phyloP scores from a whole-genome alignment of 2,329 filamentous ascomycete species.

The Exserohilum turcica region DNA sequence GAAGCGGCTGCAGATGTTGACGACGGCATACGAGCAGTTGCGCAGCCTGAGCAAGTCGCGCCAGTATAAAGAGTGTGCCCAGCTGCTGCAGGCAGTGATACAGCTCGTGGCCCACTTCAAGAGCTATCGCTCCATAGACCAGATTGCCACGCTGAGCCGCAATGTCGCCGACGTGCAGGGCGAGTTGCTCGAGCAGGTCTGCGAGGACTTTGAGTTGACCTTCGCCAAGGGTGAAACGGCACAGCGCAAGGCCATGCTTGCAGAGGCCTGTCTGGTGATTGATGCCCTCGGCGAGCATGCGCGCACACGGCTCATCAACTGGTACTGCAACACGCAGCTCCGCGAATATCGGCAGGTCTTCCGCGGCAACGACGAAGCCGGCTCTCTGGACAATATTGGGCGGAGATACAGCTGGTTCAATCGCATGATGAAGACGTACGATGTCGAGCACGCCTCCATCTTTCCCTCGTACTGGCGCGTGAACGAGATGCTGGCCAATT shows the following conservation, averaged over 20 bases:
- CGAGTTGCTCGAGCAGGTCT: constrained; percentile 94
- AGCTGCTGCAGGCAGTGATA: constrained; percentile 89
- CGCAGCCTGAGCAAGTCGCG: constrained; percentile 79
- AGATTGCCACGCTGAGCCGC: constrained; percentile 90
- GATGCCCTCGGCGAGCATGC: constrained; percentile 92
- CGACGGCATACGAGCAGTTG: constrained; percentile 97
- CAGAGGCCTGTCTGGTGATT: constrained; percentile 91
- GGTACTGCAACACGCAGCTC: constrained; percentile 98
- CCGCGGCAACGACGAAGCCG: constrained; percentile 89
- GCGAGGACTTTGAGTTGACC: constrained; percentile 95
- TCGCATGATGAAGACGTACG: constrained; percentile 92
- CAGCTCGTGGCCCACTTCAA: constrained; percentile 99
- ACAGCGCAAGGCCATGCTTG: constrained; percentile 70
- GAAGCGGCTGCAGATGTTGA: constrained; percentile 97
- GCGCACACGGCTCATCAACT: constrained; percentile 79
- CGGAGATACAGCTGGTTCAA: constrained; percentile 96
- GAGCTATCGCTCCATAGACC: constrained; percentile 95
- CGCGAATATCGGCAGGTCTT: constrained; percentile 96
- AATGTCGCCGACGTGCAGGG: constrained; percentile 93
- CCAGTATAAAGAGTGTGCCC: constrained; percentile 94
- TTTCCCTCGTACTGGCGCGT: constrained; percentile 90
- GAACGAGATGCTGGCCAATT: constrained; percentile 84
- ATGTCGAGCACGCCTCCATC: constrained; percentile 86
- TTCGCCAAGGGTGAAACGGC: constrained; percentile 87
- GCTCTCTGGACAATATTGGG: constrained; percentile 94